Evolutionary conservation across 352 stramenopile species (phyloP), one percentile per base, ranked within the genome.

Genomic region (Phytophthora ramorum): DNA sequence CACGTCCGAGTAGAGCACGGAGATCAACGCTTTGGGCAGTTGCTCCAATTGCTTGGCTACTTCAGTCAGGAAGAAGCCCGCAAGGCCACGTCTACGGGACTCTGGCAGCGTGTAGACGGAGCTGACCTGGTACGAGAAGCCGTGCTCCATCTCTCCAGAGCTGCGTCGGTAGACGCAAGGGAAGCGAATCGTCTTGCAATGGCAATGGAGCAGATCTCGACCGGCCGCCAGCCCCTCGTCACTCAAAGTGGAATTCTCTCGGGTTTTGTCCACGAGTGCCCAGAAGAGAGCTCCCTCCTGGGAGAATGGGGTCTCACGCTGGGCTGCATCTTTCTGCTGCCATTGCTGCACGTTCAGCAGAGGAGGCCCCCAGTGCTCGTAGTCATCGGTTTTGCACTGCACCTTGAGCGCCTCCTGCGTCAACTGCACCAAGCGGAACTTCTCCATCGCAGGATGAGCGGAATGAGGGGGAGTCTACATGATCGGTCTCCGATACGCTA

Each of bases 341-440:
- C 84, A 90, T 60, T 83, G 73, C 56, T 65, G 44, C 28, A 76
- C 30, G 46, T 74, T 53, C 46, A 83, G 51, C 17, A 55, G 34
- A 14, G 78, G 75, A 24, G 69, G 63, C 1, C 75, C 78, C 79
- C 79, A 90, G 45, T 75, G 45, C 28, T 77, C 77, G 46, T 74
- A 79, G 56, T 90, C 81, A 51, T 88, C 76, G 16, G 37, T 44
- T 34, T 90, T 90, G 66, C 78, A 85, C 61, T 88, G 81, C 55
- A 76, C 35, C 49, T 79, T 78, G 37, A 90, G 77, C 64, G 75
- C 69, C 58, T 91, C 83, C 22, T 73, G 58, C 19, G 63, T 71
- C 38, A 91, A 67, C 35, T 69, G 65, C 61, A 91, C 80, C 24
- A 91, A 38, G 47, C 79, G 83, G 63, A 76, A 85, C 58, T 66